These are phyloP conservation scores for Flaveria ramosissima DNA, from an alignment of 129 eudicot genomes.

Conservation along the genomic window DNA sequence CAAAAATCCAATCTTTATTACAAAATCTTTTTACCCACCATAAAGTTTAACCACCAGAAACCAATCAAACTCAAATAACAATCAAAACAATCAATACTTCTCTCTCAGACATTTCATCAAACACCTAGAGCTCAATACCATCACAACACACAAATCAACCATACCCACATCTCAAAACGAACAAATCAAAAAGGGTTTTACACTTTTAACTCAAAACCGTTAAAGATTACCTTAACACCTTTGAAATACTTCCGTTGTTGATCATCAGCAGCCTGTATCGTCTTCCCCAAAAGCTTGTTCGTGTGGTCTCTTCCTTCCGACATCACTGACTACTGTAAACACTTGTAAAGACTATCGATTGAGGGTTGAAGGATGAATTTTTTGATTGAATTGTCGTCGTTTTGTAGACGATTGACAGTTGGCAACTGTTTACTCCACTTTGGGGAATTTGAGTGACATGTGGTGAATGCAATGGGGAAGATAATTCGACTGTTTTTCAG, in stretches of 20 bases:
- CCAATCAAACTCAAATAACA: neutral
- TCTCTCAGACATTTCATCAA: slow-evolving; percentile 19
- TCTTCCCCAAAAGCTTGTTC: slow-evolving; percentile 25
- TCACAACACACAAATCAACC: neutral
- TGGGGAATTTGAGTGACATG: slow-evolving; percentile 10
- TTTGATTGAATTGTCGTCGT: slow-evolving; percentile 13
- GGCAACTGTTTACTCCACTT: slow-evolving; percentile 9
- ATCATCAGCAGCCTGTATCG: slow-evolving; percentile 25
- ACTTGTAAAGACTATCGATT: neutral
- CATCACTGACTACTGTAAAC: slow-evolving; percentile 8
- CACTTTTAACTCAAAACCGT: slow-evolving; percentile 6
- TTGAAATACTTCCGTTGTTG: slow-evolving; percentile 22
- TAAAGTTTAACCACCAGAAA: neutral
- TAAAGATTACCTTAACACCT: slow-evolving; percentile 23
- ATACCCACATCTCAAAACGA: neutral
- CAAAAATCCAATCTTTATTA: neutral
- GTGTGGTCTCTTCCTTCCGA: slow-evolving; percentile 18
- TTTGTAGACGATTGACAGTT: slow-evolving; percentile 5
- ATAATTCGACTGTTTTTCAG: neutral
- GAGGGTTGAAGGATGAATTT: slow-evolving; percentile 13
- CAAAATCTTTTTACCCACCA: neutral
- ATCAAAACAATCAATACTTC: neutral
- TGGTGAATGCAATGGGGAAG: slow-evolving; percentile 8
- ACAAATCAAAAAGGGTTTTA: neutral
- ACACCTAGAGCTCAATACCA: slow-evolving; percentile 9